Evolutionary conservation across 2,329 filamentous ascomycete species (phyloP).

Genomic region (Diaporthe humulicola): DNA sequence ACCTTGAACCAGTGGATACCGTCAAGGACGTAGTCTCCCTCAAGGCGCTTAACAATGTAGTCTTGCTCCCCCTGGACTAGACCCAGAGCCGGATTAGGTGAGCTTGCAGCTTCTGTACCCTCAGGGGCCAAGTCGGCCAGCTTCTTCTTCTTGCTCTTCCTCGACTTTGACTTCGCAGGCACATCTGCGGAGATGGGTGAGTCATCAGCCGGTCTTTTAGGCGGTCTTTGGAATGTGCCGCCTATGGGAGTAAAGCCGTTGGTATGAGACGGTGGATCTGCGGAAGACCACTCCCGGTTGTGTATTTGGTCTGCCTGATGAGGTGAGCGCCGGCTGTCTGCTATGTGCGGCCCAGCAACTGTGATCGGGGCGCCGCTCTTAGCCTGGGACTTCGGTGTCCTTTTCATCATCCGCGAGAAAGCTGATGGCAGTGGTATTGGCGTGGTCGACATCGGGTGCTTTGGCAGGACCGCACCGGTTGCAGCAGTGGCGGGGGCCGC

Average conservation of each 20-base stretch:
- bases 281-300: not conserved
- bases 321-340: not conserved
- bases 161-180: not conserved
- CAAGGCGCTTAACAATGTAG: constrained; percentile 61
- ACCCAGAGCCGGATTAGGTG: constrained; percentile 44
- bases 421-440: constrained; percentile 29
- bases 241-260: constrained; percentile 47
- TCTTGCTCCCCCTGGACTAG: constrained; percentile 45
- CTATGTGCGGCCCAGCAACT: not conserved
- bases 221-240: constrained; percentile 37
- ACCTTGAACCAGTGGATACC: constrained; percentile 64
- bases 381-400: not conserved
- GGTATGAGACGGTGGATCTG: not conserved
- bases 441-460: constrained; percentile 5
- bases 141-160: constrained; percentile 31
- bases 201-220: constrained; percentile 18
- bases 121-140: not conserved
- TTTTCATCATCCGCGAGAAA: not conserved
- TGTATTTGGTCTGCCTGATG: not conserved
- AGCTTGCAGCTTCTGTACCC: constrained; percentile 36
- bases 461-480: not conserved
- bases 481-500: not conserved
- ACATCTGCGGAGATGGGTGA: not conserved
- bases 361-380: not conserved
- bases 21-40: constrained; percentile 55